Conservation (phyloP, 129 eudicot species). For the Flaveria bidentis region DNA sequence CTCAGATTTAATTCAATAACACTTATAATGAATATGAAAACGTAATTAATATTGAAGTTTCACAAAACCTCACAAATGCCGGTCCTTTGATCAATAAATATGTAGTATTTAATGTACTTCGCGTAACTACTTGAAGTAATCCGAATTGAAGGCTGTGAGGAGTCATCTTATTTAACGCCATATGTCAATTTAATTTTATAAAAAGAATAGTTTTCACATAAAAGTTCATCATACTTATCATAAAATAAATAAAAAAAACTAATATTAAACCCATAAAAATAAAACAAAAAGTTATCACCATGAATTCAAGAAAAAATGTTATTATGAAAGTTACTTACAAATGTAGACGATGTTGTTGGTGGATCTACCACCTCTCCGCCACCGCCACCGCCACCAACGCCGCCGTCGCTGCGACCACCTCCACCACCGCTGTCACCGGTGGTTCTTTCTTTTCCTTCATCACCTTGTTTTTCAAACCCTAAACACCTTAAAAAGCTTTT, state of each 20-base stretch:
- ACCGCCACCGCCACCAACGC: not conserved
- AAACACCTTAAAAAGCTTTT: conserved; percentile 38
- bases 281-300: not conserved
- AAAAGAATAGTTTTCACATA: too few species aligned
- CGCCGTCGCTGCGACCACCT: not conserved
- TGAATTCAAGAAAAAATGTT: not conserved
- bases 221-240: too few species aligned
- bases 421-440: too few species aligned
- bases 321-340: conserved; percentile 20
- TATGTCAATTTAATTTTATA: too few species aligned
- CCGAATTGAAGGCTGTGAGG: not conserved
- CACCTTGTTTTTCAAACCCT: conserved; percentile 29
- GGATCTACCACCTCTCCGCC: conserved; percentile 23
- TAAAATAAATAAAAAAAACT: too few species aligned
- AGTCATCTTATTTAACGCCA: not conserved
- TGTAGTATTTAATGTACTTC: not conserved
- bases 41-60: not conserved
- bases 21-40: not conserved
- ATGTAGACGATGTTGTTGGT: conserved; percentile 6
- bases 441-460: not conserved
- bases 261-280: too few species aligned
- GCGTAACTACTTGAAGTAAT: not conserved
- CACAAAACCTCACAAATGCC: not conserved
- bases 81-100: not conserved
- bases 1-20: not conserved